phyloP scores from a whole-genome alignment of 768 basidiomycete species.

The Mycena belliarum region DNA sequence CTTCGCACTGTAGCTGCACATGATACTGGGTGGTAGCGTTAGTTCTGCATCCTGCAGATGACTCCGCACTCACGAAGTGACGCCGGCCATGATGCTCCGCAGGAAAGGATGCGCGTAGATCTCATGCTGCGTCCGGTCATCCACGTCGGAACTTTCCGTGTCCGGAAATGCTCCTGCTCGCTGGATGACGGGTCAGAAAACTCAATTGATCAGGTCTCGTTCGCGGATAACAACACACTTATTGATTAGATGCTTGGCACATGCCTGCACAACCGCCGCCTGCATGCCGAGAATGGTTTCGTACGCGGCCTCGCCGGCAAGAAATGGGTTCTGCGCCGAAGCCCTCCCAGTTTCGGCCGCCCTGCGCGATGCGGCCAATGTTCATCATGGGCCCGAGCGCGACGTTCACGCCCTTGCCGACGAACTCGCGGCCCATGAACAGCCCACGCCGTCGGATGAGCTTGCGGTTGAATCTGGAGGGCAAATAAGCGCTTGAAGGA shows the following conservation, averaged over 20 bases:
- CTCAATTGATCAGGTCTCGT: too few relatives aligned
- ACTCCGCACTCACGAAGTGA: constrained; percentile 33
- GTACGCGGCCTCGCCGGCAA: constrained; percentile 75
- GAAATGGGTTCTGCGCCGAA: constrained; percentile 89
- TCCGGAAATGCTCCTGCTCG: constrained; percentile 69
- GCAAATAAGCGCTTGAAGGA: not conserved
- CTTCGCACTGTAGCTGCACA: constrained; percentile 16
- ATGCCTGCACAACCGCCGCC: constrained; percentile 76
- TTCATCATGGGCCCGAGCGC: constrained; percentile 87
- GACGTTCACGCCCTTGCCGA: constrained; percentile 81
- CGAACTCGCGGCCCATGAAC: constrained; percentile 82
- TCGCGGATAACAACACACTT: constrained; percentile 47
- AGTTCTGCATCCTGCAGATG: not conserved
- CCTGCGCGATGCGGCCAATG: constrained; percentile 73
- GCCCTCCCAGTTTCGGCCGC: constrained; percentile 95
- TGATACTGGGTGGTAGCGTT: constrained; percentile 3
- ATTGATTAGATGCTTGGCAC: constrained; percentile 81
- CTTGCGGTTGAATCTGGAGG: constrained; percentile 66
- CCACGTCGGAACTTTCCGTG: constrained; percentile 62
- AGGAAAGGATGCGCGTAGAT: constrained; percentile 71
- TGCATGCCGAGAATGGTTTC: constrained; percentile 88
- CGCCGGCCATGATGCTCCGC: constrained; percentile 72
- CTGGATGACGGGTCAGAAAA: constrained; percentile 31
- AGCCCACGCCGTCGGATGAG: constrained; percentile 76
- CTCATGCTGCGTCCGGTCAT: constrained; percentile 80